Percentiles rank a stretch among this genome's conserved stretches.
Conservation (phyloP, 2,329 filamentous ascomycete genomes). For the Chaetomium olivaceum region DNA sequence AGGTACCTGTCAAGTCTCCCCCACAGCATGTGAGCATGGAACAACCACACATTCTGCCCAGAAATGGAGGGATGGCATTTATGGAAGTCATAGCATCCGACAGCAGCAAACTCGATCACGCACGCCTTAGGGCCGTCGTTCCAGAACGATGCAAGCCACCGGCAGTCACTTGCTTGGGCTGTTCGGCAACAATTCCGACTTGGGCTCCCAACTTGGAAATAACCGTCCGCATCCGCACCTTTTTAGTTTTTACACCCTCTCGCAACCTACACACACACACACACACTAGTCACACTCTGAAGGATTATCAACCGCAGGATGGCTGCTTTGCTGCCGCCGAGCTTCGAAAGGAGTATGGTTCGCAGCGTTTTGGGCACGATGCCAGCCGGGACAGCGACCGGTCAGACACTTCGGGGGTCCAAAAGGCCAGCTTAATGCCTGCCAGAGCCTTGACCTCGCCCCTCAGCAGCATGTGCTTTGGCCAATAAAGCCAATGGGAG, state of each 20-base stretch:
- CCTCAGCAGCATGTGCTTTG: constrained; percentile 12
- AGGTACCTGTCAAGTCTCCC: not conserved
- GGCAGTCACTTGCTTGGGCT: not conserved
- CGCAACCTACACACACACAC: not conserved
- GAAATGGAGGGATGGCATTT: not conserved
- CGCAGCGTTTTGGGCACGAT: not conserved
- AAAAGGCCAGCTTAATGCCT: not conserved
- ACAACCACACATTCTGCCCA: not conserved
- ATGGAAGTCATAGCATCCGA: not conserved
- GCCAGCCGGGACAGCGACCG: not conserved
- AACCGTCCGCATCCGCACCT: constrained; percentile 12
- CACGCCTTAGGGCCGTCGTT: not conserved
- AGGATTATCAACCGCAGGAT: constrained; percentile 9
- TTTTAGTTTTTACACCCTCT: not conserved
- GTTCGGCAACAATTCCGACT: constrained; percentile 11
- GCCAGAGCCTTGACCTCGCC: constrained; percentile 10
- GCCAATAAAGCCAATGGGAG: constrained; percentile 16
- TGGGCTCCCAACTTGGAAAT: constrained; percentile 15
- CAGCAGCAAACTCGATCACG: not conserved
- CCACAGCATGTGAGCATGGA: not conserved
- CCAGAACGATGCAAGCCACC: not conserved
- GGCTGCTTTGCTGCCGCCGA: not conserved
- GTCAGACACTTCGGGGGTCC: constrained; percentile 9
- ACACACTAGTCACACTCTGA: not conserved
- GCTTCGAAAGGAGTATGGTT: constrained; percentile 12